These are phyloP conservation scores for Umbelopsis vinacea DNA, from an alignment of 192 early-diverging fungal genomes.

Conservation along the genomic window DNA sequence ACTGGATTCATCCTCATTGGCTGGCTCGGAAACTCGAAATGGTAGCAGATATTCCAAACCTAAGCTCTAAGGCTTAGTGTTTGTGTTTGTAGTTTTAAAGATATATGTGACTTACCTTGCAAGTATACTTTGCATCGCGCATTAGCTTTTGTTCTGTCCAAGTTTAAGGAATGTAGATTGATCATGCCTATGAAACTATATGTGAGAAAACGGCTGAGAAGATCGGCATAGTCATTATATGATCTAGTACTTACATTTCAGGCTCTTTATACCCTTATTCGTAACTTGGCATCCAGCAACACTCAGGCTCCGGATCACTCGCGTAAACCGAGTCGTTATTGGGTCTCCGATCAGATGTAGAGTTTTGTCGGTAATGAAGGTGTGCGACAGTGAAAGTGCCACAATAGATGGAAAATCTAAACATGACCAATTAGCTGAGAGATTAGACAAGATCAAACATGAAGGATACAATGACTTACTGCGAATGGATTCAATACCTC, in stretches of 20 bases:
- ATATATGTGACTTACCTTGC: conserved; percentile 6
- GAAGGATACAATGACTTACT: background rate
- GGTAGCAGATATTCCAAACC: conserved; percentile 12
- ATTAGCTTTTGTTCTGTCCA: conserved; percentile 21
- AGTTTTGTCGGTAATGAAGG: background rate
- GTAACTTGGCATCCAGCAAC: conserved; percentile 9
- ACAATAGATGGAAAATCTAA: conserved; percentile 1
- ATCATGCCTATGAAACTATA: background rate
- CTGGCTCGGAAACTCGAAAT: background rate
- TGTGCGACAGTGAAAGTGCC: conserved; percentile 1
- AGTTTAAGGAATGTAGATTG: conserved; percentile 10
- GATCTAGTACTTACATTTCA: background rate
- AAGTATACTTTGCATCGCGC: conserved; percentile 2
- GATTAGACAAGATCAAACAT: no score
- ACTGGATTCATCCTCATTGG: background rate
- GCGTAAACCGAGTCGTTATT: background rate
- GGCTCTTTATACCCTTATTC: background rate
- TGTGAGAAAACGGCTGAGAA: conserved; percentile 22
- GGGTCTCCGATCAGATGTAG: conserved; percentile 3
- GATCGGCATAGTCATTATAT: no score
- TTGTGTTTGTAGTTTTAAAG: background rate
- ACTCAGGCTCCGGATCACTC: background rate
- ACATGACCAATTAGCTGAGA: background rate
- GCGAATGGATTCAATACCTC: background rate
- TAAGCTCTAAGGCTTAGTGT: background rate